Conservation (phyloP, 2,329 filamentous ascomycete genomes). For the Trichoderma semiorbis region DNA sequence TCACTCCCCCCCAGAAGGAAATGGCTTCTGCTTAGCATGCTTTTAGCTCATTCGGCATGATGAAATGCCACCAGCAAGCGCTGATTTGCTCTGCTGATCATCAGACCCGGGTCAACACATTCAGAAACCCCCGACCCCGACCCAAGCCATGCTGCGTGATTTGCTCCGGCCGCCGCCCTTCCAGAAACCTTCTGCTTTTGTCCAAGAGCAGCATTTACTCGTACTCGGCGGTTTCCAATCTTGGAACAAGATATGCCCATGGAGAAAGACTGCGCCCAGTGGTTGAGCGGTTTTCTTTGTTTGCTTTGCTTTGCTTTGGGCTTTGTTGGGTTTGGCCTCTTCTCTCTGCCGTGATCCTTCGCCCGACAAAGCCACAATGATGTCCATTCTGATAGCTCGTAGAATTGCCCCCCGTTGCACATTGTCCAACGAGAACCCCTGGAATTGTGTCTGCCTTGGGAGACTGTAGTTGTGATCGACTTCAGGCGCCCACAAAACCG, state of each 20-base stretch:
- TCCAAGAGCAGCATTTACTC: background rate
- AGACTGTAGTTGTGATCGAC: background rate
- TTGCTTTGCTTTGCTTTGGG: background rate
- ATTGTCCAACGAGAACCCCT: background rate
- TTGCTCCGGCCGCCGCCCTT: conserved; percentile 14
- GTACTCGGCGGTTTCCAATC: background rate
- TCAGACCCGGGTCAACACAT: conserved; percentile 9
- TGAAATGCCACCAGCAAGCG: background rate
- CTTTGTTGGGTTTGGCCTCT: background rate
- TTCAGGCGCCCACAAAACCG: background rate
- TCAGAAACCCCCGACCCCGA: conserved; percentile 8
- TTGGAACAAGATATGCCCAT: background rate
- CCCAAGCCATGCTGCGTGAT: background rate
- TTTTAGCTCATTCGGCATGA: background rate
- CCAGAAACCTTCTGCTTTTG: conserved; percentile 8
- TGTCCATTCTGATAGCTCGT: background rate
- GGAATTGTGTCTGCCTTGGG: background rate
- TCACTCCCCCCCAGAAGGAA: background rate
- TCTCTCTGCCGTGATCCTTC: background rate
- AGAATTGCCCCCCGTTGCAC: background rate
- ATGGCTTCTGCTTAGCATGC: background rate
- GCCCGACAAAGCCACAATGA: background rate
- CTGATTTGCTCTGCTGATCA: conserved; percentile 7
- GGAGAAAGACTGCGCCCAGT: background rate
- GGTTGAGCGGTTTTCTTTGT: background rate